phyloP scores from a whole-genome alignment of 2,329 filamentous ascomycete genomes.

The Teratosphaeria epicoccoides region DNA sequence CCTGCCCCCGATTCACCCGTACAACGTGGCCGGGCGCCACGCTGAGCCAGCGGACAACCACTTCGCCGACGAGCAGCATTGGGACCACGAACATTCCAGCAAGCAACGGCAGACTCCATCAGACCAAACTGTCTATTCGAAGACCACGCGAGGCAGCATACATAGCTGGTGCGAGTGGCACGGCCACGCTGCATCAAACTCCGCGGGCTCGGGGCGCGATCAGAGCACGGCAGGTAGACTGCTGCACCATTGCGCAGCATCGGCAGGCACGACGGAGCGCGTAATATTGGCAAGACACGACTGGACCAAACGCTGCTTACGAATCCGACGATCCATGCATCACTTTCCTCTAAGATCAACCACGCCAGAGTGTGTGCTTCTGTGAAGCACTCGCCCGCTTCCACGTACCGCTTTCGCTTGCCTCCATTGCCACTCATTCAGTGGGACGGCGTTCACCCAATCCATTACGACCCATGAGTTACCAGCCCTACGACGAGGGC shows the following conservation, averaged over 20 bases:
- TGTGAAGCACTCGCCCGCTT: not conserved
- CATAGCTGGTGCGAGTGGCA: not conserved
- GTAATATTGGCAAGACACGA: not conserved
- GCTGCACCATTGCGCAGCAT: slow-evolving; percentile 1
- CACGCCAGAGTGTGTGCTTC: not conserved
- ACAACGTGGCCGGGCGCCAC: not conserved
- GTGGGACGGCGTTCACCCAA: not conserved
- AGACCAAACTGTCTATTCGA: too few relatives aligned
- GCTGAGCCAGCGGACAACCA: not conserved
- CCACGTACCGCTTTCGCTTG: not conserved
- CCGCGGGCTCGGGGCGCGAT: not conserved
- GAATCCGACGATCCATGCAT: not conserved
- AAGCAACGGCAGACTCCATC: not conserved
- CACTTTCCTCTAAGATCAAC: not conserved
- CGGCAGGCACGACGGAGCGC: not conserved
- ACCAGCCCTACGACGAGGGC: slow-evolving; percentile 7
- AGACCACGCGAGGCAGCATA: not conserved
- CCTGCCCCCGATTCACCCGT: slow-evolving; percentile 1
- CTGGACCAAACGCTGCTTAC: not conserved
- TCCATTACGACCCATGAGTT: slow-evolving; percentile 5
- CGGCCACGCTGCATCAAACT: not conserved
- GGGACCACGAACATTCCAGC: not conserved
- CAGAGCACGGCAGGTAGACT: slow-evolving; percentile 1
- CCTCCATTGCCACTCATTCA: not conserved
- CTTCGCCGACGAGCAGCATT: not conserved